Evolutionary conservation across 768 basidiomycete species (phyloP), one percentile per base, ranked within the genome.

Genomic region (Tylopilus sp.): DNA sequence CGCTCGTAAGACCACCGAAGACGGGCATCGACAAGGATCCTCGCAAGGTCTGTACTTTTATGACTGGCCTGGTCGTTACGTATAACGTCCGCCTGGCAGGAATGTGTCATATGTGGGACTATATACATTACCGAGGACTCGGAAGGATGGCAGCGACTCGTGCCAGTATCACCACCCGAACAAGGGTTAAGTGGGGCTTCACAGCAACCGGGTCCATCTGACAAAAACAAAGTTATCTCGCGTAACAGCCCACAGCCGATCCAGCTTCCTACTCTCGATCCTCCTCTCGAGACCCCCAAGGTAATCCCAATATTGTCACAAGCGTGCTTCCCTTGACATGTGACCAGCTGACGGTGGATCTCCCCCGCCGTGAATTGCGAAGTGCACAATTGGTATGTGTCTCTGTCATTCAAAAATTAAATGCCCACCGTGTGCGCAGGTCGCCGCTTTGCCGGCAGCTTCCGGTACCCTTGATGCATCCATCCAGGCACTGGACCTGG

Each of bases 1-100:
- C 92, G n/a, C 81, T 94, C 14, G 86, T 93, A 54, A 76, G 90
- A 45, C 86, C 86, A 34, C 88, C 89, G 19, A 87, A 81, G 65
- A 58, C 74, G 16, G 80, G 81, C 6, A 76, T 76, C 17, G 80
- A 76, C 54, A 82, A 81, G 59, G 80, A 87, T 70, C 82, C 82
- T 19, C 75, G 79, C 55, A 90, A 86, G 78, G 89, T 86, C 41
- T 41, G 75, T 55, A 10, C 17, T 45, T 6, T 46, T 64, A 24
- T 36, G 41, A 49, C 52, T 13, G 9, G 12, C 43, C 24, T 30
- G 13, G 13, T 24, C 48, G 31, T 52, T 26, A 45, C 37, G 37
- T 43, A 31, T 49, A 46, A 50, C 29, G 56, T 42, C 14, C 37
- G 34, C n/a, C 47, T 29, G 22, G 54, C 21, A 90, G 89, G 87